Conservation (phyloP, 163 green algal genomes). For the Chlamydomonas reinhardtii region DNA sequence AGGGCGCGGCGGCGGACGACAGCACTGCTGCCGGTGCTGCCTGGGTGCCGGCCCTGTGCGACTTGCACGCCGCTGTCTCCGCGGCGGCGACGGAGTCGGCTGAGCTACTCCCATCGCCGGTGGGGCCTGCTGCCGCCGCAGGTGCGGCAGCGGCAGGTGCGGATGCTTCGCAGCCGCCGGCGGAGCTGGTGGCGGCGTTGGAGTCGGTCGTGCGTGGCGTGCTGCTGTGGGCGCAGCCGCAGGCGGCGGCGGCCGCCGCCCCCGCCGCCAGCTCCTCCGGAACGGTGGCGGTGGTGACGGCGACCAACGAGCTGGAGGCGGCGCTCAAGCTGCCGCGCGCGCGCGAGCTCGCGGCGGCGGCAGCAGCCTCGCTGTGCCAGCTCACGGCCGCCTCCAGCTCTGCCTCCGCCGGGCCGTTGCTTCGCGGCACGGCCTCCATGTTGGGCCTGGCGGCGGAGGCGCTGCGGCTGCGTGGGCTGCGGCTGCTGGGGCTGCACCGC, state of each 20-base stretch:
- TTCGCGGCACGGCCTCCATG: conserved; percentile 62
- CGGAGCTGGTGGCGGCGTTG: conserved; percentile 10
- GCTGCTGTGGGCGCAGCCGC: conserved; percentile 80
- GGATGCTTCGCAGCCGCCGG: conserved; percentile 50
- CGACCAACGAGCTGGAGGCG: conserved; percentile 32
- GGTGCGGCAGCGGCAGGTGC: neutral
- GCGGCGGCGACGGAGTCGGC: neutral
- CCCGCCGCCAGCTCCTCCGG: neutral
- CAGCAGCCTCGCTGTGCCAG: neutral
- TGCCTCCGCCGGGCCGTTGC: neutral
- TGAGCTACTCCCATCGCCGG: neutral
- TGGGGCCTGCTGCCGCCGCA: neutral
- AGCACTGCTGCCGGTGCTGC: too few species aligned
- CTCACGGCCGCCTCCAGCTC: neutral
- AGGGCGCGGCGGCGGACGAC: too few species aligned
- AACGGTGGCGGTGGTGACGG: neutral
- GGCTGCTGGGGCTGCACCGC: conserved; percentile 73
- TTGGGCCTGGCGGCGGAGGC: conserved; percentile 73
- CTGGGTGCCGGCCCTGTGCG: too few species aligned
- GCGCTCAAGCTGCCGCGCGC: conserved; percentile 6
- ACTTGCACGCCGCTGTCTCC: neutral
- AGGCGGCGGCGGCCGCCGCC: conserved; percentile 32
- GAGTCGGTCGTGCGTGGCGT: conserved; percentile 64
- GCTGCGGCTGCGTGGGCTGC: conserved; percentile 70
- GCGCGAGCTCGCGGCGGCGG: conserved; percentile 1